Evolutionary conservation across 768 basidiomycete genomes (phyloP).

Genomic region (Boletus reticuloceps): DNA sequence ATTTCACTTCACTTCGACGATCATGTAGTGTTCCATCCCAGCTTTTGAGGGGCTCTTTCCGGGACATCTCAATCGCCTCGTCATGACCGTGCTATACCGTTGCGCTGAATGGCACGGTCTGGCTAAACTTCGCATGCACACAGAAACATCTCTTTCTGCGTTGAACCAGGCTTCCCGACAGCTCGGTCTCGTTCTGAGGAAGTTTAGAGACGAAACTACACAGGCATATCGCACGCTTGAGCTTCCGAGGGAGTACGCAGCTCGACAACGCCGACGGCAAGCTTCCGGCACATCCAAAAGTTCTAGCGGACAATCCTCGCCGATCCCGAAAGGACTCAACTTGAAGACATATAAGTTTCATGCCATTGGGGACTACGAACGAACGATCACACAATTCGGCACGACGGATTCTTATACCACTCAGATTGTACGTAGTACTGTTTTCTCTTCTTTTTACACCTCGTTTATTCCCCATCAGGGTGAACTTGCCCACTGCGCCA

Average conservation of each 20-base stretch:
- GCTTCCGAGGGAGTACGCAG: constrained; percentile 26
- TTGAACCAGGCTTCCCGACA: constrained; percentile 16
- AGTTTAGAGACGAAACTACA: constrained; percentile 21
- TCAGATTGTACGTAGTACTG: background rate
- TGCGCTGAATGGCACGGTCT: constrained; percentile 35
- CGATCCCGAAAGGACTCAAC: constrained; percentile 16
- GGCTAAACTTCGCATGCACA: constrained; percentile 9
- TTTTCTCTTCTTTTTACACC: background rate
- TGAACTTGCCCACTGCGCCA: constrained; percentile 34
- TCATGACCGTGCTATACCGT: constrained; percentile 25
- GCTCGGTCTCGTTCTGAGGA: constrained; percentile 22
- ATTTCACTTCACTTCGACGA: no score
- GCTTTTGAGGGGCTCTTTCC: constrained; percentile 38
- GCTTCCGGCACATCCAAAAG: background rate
- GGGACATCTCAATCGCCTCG: constrained; percentile 15
- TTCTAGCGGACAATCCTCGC: background rate
- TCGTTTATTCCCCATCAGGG: constrained; percentile 23
- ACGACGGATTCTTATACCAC: background rate
- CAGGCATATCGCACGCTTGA: constrained; percentile 27
- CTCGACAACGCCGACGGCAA: constrained; percentile 6
- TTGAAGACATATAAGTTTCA: constrained; percentile 33
- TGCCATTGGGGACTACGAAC: constrained; percentile 26
- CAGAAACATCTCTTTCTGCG: constrained; percentile 11
- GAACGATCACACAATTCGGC: background rate
- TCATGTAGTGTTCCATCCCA: constrained; percentile 29